Conservation (phyloP, 2,329 filamentous ascomycete genomes). For the Hymenoscyphus fraxineus region DNA sequence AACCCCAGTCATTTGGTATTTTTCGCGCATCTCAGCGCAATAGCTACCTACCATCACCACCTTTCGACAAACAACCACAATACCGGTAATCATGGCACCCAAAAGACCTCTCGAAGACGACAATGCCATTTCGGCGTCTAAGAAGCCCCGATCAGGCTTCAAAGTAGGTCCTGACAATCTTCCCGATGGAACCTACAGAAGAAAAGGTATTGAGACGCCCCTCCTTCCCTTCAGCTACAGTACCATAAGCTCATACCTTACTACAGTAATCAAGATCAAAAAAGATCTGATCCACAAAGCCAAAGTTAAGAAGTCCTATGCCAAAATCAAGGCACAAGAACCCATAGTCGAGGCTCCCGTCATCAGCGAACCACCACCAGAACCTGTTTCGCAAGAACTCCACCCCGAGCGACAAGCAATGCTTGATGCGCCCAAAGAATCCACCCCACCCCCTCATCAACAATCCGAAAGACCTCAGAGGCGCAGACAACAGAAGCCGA, state of each 20-base stretch:
- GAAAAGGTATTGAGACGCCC: constrained; percentile 56
- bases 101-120: constrained; percentile 53
- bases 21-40: not conserved
- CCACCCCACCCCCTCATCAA: constrained; percentile 14
- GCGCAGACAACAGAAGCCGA: constrained; percentile 23
- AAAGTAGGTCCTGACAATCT: constrained; percentile 84
- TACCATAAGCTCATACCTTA: constrained; percentile 9
- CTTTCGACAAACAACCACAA: not conserved
- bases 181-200: constrained; percentile 81
- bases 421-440: constrained; percentile 43
- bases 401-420: constrained; percentile 59
- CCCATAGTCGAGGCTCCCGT: constrained; percentile 22
- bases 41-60: not conserved
- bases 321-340: constrained; percentile 68
- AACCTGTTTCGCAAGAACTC: constrained; percentile 42
- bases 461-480: constrained; percentile 6
- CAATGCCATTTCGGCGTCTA: constrained; percentile 39
- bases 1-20: not conserved
- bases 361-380: constrained; percentile 17
- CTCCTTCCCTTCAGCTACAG: not conserved
- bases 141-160: constrained; percentile 68
- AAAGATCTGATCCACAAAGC: constrained; percentile 84
- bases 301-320: constrained; percentile 88
- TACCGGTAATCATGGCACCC: constrained; percentile 46
- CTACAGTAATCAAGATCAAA: constrained; percentile 80